Base-by-base conservation (phyloP, 2,329 filamentous ascomycete species). In the Hirsutella rhossiliensis region DNA sequence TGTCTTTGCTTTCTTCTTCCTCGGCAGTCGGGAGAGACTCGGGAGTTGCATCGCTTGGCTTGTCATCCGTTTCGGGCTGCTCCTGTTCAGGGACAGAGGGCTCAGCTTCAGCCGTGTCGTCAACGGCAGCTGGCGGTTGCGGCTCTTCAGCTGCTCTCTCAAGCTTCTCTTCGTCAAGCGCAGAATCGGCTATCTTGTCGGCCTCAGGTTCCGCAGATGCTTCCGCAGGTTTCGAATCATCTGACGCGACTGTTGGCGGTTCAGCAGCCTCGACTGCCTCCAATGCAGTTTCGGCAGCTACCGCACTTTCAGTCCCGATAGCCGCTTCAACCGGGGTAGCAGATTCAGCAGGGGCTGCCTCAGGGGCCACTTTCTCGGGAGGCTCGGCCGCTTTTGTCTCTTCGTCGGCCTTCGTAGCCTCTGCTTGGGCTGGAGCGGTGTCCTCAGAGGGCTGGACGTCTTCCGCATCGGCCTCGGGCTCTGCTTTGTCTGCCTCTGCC, bases 1-100 rank as follows among this genome's bases (percentile, higher is more conserved):
- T 59, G 46, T 68, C 65, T 50, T 64, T 66, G 45, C 56, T 61
- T 54, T 68, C 64, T 31, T 61, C 58, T 42, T 60, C 58, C 39
- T 59, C 59, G 11, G 41, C 42, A 18, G 43, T 6, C 38, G 48
- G 46, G 1, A 41, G 30, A 11, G 47, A 32, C 27, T 50, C 43
- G 6, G 31, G 17, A 30, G 44, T 27, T 8, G 37, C n/a, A 27
- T 34, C 40, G 28, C 18, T 18, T 15, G 31, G 40, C 20, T 23
- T 31, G n/a, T 12, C 30, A 38, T 52, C 45, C 41, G 42, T 61
- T 29, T 59, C 58, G 38, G 57, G 55, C 40, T 58, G 11, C 36
- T 51, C 37, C 11, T 36, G 41, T 38, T 36, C 29, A 15, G 11
- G 38, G 11, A n/a, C 8, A 23, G 18, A 12, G 23, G 34, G 34